Base-by-base conservation (phyloP, 805 yeast genomes). In the Candida maris region DNA sequence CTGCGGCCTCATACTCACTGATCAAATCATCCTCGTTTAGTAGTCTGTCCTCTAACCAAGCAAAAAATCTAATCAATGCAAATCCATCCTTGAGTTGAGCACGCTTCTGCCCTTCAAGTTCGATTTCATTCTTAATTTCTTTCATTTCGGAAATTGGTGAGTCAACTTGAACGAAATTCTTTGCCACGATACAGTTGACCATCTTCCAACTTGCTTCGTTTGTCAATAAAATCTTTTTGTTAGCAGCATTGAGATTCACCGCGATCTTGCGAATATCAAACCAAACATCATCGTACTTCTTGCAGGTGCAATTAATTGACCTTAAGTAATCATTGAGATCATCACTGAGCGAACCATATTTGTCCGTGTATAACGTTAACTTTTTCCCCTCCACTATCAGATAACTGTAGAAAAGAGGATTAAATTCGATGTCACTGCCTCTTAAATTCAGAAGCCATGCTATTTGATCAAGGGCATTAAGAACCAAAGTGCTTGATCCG, bases 401-500 rank as follows among this genome's bases (percentile, higher is more conserved):
- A 44, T 75, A 75, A 38, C 71, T 56, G 58, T 62, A 75, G 46
- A 75, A 75, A 13, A 75, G 68, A 3, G 81, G 80, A 47, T 73
- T 75, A 55, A 49, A 75, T 32, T 70, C 73, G 39, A 75, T 75
- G 52, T 75, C 81, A 34, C 56, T 45, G 27, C 70, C 68, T 45
- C 98, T 76, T 38, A 91, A 63, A 54, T 91, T 91, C 54, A 88
- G 73, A 28, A 88, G 62, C 96, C 96, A 89, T 6, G 95, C 93
- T 44, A 88, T 77, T 48, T 89, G 96, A 63, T 91, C 97, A 35
- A 89, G 62, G 4, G 77, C 68, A 38, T 69, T 62, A 5, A 73
- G 57, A 8, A 75, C 65, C 35, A 63, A 26, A 1, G 57, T 47
- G 6, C 46, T 34, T 10, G 51, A 45, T 3, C 48, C 49, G 35